These are phyloP conservation scores for Turnera subulata DNA, from an alignment of 345 rosid species.

Conservation along the genomic window DNA sequence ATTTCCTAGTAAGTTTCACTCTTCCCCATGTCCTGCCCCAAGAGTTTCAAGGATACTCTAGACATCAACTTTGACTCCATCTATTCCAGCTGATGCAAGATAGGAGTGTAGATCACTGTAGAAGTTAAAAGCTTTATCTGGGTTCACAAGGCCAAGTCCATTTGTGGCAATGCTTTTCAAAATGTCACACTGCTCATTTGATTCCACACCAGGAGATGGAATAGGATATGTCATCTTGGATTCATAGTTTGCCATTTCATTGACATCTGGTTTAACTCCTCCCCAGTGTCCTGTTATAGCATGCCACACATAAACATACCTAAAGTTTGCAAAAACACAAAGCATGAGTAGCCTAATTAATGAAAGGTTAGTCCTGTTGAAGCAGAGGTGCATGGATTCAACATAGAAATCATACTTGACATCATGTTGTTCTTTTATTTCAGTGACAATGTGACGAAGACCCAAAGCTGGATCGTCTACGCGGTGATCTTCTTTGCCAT, in stretches of 20 bases:
- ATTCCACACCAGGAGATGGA: conserved; percentile 58
- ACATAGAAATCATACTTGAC: conserved; percentile 37
- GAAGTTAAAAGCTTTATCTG: conserved; percentile 60
- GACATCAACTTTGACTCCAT: conserved; percentile 82
- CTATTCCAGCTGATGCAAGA: conserved; percentile 65
- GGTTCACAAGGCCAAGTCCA: conserved; percentile 74
- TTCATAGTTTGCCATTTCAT: conserved; percentile 55
- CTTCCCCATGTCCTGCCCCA: conserved; percentile 66
- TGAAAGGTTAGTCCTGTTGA: not conserved
- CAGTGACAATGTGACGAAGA: conserved; percentile 47
- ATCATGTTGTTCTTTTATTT: conserved; percentile 49
- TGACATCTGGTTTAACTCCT: conserved; percentile 44
- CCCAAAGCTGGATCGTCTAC: conserved; percentile 58
- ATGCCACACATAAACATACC: conserved; percentile 61
- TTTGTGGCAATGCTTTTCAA: conserved; percentile 43
- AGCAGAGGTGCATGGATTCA: not conserved
- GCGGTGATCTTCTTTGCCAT: conserved; percentile 48
- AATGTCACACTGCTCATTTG: conserved; percentile 48
- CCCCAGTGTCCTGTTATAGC: conserved; percentile 77
- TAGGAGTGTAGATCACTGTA: conserved; percentile 70
- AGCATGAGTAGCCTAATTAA: not conserved
- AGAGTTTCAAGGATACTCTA: conserved; percentile 76
- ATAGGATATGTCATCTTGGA: conserved; percentile 48
- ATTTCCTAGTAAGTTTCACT: conserved; percentile 58
- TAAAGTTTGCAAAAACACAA: conserved; percentile 8